Evolutionary conservation across 1,284 basidiomycete species (phyloP).

Genomic region (Moesziomyces sp.): DNA sequence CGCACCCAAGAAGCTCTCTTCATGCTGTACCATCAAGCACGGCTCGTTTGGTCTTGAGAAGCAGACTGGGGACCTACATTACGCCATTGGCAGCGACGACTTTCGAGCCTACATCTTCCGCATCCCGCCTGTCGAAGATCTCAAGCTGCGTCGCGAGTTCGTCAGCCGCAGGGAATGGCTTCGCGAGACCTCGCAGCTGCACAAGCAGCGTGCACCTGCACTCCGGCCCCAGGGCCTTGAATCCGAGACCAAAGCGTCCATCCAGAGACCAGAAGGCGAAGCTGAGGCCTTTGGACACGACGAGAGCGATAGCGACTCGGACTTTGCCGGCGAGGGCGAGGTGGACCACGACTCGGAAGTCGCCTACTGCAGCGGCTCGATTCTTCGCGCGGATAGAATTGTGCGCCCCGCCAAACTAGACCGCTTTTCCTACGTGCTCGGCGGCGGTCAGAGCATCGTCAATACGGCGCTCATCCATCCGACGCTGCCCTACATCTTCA

Average conservation of each 20-base stretch:
- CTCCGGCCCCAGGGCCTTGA: background rate
- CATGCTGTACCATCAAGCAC: slow-evolving; percentile 42
- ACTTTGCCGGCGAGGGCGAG: slow-evolving; percentile 5
- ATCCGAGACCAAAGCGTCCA: no score
- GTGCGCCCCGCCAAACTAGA: slow-evolving; percentile 29
- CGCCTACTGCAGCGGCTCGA: slow-evolving; percentile 16
- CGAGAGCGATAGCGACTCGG: slow-evolving; percentile 6
- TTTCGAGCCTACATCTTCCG: slow-evolving; percentile 40
- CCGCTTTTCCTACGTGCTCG: slow-evolving; percentile 17
- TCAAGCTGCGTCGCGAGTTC: slow-evolving; percentile 16
- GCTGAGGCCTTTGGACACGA: background rate
- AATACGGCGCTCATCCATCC: slow-evolving; percentile 40
- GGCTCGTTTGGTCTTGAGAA: slow-evolving; percentile 32
- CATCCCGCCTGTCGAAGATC: slow-evolving; percentile 19
- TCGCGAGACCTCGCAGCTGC: slow-evolving; percentile 9
- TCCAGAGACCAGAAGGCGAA: no score
- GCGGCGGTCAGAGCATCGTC: slow-evolving; percentile 32
- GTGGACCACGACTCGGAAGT: slow-evolving; percentile 25
- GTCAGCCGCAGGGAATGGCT: slow-evolving; percentile 17
- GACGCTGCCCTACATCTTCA: slow-evolving; percentile 27
- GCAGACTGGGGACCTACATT: slow-evolving; percentile 26
- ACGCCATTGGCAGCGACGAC: slow-evolving; percentile 39
- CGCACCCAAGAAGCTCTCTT: slow-evolving; percentile 27
- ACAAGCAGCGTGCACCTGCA: background rate
- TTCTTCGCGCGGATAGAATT: slow-evolving; percentile 12